Conservation (phyloP, 805 yeast species). For the Candida andamanensis region DNA sequence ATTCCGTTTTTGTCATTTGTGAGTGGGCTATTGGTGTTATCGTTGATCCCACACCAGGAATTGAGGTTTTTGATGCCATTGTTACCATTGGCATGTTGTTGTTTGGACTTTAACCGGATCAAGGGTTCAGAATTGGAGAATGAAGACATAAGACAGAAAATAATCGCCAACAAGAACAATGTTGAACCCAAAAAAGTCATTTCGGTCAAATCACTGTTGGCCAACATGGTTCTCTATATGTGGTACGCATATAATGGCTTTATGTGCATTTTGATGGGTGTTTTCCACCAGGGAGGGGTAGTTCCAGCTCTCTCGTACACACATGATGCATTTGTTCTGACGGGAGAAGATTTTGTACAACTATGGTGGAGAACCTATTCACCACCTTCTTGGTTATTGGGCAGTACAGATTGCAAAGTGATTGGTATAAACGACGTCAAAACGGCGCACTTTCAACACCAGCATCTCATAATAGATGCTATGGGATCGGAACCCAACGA, state of each 20-base stretch:
- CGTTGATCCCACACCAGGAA: conserved; percentile 88
- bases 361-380: conserved; percentile 94
- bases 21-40: conserved; percentile 59
- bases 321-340: conserved; percentile 10
- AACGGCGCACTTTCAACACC: not conserved
- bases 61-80: conserved; percentile 79
- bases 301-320: conserved; percentile 55
- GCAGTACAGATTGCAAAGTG: conserved; percentile 16
- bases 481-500: conserved; percentile 40
- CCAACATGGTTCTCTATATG: conserved; percentile 19
- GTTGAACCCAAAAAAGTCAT: conserved; percentile 8
- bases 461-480: conserved; percentile 36
- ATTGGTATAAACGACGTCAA: conserved; percentile 5
- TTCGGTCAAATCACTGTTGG: conserved; percentile 8
- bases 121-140: conserved; percentile 5
- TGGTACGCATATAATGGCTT: conserved; percentile 66
- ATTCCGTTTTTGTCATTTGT: conserved; percentile 55
- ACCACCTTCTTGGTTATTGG: conserved; percentile 85
- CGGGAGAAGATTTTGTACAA: conserved; percentile 27
- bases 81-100: conserved; percentile 62
- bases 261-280: conserved; percentile 66
- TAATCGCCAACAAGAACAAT: conserved; percentile 4
- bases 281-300: conserved; percentile 87
- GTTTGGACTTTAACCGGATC: conserved; percentile 40
- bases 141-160: conserved; percentile 9